phyloP scores from a whole-genome alignment of 768 basidiomycete species.

The Leccinum rimulosum region DNA sequence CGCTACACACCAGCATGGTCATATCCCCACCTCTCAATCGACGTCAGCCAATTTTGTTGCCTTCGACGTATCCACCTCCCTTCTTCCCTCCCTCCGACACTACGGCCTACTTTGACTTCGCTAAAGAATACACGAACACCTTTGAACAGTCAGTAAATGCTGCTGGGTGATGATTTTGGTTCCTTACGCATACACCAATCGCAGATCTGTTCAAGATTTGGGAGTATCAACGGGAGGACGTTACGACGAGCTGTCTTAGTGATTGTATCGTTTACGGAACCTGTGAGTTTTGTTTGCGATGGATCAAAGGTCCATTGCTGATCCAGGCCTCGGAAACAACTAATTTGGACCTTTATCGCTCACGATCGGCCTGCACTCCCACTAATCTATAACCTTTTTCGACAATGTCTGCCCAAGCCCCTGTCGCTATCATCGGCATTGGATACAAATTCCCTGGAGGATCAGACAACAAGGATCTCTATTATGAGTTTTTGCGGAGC shows the following conservation, averaged over 20 bases:
- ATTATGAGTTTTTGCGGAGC: no score
- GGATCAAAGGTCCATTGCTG: neutral
- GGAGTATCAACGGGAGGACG: constrained; percentile 25
- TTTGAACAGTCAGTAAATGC: constrained; percentile 44
- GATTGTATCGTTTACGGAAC: constrained; percentile 35
- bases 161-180: neutral
- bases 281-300: constrained; percentile 38
- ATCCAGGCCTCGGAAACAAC: constrained; percentile 35
- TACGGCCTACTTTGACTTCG: constrained; percentile 21
- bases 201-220: constrained; percentile 27
- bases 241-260: constrained; percentile 17
- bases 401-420: no score
- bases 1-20: no score
- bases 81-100: constrained; percentile 8
- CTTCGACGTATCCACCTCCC: constrained; percentile 27
- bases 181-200: constrained; percentile 1
- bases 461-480: no score
- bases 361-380: no score
- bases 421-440: no score
- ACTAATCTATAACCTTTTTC: no score
- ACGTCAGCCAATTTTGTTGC: constrained; percentile 33
- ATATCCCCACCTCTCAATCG: constrained; percentile 30
- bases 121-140: constrained; percentile 32
- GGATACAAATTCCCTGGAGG: no score
- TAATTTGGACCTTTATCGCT: constrained; percentile 57